These are phyloP conservation scores for Scolecobasidium constrictum DNA, from an alignment of 2,329 filamentous ascomycete genomes.

Conservation along the genomic window DNA sequence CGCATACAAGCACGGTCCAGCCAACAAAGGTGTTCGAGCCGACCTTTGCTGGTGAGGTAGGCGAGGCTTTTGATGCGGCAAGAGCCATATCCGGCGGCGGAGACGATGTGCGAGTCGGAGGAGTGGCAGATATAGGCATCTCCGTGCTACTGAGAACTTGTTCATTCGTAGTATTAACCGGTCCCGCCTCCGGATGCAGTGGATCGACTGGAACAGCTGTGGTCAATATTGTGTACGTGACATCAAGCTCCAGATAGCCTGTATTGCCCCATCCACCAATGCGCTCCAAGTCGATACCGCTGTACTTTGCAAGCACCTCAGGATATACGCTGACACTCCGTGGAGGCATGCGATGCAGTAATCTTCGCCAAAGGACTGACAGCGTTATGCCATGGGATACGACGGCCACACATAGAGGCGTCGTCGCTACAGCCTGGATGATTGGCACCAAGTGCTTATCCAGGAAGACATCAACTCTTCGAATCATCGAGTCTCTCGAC, in stretches of 20 bases:
- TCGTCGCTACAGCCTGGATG: conserved; percentile 43
- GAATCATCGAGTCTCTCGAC: conserved; percentile 49
- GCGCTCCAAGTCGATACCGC: conserved; percentile 31
- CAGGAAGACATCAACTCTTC: conserved; percentile 23
- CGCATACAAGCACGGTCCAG: conserved; percentile 43
- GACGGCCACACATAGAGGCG: conserved; percentile 44
- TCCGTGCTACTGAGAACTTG: no score
- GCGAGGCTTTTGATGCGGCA: background rate
- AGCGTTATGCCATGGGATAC: conserved; percentile 81
- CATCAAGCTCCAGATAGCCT: conserved; percentile 41
- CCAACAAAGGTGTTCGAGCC: conserved; percentile 13
- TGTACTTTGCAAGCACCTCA: conserved; percentile 21
- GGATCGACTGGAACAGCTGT: no score
- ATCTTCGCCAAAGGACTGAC: conserved; percentile 51
- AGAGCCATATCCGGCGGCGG: background rate
- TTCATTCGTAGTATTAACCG: no score
- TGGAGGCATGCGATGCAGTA: conserved; percentile 45
- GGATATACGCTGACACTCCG: conserved; percentile 34
- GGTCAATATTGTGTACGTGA: background rate
- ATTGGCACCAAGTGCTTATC: conserved; percentile 53
- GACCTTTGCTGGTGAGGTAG: background rate
- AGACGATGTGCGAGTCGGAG: background rate
- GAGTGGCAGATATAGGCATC: background rate
- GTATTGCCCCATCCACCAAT: conserved; percentile 56
- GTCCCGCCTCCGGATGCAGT: no score